Evolutionary conservation across 345 rosid genomes (phyloP).

Genomic region (Eucalyptus paniculata): DNA sequence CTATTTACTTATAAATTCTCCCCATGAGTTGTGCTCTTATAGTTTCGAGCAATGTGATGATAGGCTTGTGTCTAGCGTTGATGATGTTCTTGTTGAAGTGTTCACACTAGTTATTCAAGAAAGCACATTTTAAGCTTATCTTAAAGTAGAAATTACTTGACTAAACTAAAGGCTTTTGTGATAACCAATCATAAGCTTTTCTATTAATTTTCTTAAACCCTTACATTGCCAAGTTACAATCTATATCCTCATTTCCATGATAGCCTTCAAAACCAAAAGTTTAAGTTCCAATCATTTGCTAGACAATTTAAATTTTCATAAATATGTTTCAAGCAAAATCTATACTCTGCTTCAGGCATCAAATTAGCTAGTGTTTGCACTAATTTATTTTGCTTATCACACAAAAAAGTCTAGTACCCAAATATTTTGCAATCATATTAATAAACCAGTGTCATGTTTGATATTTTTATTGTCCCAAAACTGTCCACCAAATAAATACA

Average conservation of each 20-base stretch:
- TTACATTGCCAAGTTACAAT: too few species aligned
- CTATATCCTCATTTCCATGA: neutral
- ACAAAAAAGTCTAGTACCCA: neutral
- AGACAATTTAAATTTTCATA: too few species aligned
- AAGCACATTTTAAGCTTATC: too few species aligned
- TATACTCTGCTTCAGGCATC: fast-evolving
- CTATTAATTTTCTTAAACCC: too few species aligned
- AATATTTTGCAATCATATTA: too few species aligned
- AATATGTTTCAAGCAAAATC: neutral
- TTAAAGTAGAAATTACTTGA: too few species aligned
- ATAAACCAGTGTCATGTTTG: neutral
- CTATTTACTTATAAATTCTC: neutral
- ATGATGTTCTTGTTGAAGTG: neutral
- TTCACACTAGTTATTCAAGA: neutral
- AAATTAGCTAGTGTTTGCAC: neutral
- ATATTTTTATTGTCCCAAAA: too few species aligned
- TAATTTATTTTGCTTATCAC: too few species aligned
- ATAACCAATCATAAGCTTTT: neutral
- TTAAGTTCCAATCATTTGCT: fast-evolving
- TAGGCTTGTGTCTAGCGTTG: fast-evolving
- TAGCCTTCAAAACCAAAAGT: too few species aligned
- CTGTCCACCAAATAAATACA: neutral
- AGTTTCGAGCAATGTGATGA: neutral
- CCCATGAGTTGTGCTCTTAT: fast-evolving
- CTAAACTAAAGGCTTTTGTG: neutral